Conservation (phyloP, 1,284 basidiomycete species). For the Cryptococcus maquisensis region DNA sequence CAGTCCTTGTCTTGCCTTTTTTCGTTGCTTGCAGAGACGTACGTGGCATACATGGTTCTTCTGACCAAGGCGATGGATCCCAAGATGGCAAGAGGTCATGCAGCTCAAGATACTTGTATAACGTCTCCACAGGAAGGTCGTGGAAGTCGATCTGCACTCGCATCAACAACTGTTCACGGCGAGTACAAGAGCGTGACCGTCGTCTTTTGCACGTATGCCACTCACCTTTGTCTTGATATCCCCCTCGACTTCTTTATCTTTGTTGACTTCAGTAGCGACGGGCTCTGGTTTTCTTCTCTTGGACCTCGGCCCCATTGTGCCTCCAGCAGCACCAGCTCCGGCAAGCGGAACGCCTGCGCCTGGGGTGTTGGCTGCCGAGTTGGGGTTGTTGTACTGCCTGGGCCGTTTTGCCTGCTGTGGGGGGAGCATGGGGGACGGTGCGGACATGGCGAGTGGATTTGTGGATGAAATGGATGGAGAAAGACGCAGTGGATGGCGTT, state of each 20-base stretch:
- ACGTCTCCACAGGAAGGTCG: conserved; percentile 37
- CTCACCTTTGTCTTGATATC: conserved; percentile 43
- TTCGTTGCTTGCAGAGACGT: conserved; percentile 9
- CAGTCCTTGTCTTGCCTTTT: too few species aligned
- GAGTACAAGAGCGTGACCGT: background rate
- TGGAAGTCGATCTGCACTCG: conserved; percentile 41
- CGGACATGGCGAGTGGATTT: conserved; percentile 22
- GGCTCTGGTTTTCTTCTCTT: conserved; percentile 41
- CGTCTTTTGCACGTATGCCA: background rate
- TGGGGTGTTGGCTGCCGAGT: conserved; percentile 11
- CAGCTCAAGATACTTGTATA: conserved; percentile 41
- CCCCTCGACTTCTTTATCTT: conserved; percentile 34
- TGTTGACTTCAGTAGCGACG: conserved; percentile 10
- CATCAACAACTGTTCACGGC: background rate
- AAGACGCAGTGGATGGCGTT: background rate
- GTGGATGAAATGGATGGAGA: background rate
- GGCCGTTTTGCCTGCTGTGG: conserved; percentile 23
- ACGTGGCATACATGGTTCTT: conserved; percentile 43
- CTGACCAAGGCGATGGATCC: conserved; percentile 44
- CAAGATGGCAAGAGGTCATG: conserved; percentile 43
- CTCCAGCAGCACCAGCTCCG: background rate
- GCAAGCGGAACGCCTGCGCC: background rate
- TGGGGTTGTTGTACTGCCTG: conserved; percentile 6
- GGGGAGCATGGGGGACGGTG: conserved; percentile 19
- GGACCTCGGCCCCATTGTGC: conserved; percentile 11